Percentiles rank a stretch among this genome's conserved stretches.
Conservation (phyloP, 345 rosid species). For the Cardamine chenopodiifolia region DNA sequence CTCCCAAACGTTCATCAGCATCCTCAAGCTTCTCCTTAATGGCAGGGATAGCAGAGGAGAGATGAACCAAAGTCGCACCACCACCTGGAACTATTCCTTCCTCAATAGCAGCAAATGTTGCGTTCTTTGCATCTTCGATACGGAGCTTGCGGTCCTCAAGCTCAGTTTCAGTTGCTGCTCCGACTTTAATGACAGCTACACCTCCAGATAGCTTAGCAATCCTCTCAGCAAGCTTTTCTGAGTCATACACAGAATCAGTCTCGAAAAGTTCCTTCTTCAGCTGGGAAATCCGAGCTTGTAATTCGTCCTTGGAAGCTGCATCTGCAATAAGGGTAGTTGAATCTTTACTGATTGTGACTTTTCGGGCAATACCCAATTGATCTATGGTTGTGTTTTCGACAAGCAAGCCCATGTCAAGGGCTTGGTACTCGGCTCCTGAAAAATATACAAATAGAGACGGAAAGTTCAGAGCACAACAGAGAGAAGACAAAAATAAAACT, state of each 20-base stretch:
- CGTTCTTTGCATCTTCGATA: constrained; percentile 96
- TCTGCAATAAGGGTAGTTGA: constrained; percentile 91
- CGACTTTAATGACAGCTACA: constrained; percentile 95
- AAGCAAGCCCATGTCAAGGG: constrained; percentile 76
- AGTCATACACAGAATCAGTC: constrained; percentile 90
- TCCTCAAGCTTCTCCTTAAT: constrained; percentile 79
- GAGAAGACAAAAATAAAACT: not conserved
- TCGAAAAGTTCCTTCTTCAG: constrained; percentile 81
- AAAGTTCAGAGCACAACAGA: not conserved
- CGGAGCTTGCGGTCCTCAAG: constrained; percentile 95
- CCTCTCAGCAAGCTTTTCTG: constrained; percentile 92
- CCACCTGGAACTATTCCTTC: constrained; percentile 99
- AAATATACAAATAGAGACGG: not conserved
- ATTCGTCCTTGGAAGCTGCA: constrained; percentile 89
- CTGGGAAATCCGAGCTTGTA: constrained; percentile 80
- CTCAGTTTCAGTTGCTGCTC: constrained; percentile 98
- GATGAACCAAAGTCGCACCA: constrained; percentile 90
- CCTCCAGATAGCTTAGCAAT: constrained; percentile 96
- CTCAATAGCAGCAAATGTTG: constrained; percentile 96
- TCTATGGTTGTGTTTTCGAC: constrained; percentile 76
- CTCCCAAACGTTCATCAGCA: constrained; percentile 84
- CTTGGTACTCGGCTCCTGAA: constrained; percentile 91
- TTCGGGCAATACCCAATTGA: constrained; percentile 86
- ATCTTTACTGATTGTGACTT: constrained; percentile 78
- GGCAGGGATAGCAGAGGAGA: constrained; percentile 64